Conservation (phyloP, 192 early-diverging fungal genomes). For the Coemansia sp. region DNA sequence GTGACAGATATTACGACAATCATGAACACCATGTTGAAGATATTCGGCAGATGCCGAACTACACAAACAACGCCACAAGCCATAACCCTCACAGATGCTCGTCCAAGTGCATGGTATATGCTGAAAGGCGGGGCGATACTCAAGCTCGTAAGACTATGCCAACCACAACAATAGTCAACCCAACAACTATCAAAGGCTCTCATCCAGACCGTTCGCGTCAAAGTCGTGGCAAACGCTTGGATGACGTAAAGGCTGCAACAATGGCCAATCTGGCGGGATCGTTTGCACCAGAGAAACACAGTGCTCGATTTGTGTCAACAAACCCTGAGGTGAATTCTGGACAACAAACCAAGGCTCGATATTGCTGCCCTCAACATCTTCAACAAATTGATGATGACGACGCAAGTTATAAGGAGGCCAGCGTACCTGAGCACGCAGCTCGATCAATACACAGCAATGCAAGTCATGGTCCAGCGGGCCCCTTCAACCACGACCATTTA, state of each 20-base stretch:
- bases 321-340: background rate
- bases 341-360: background rate
- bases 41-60: background rate
- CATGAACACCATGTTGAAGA: background rate
- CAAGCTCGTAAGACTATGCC: background rate
- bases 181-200: background rate
- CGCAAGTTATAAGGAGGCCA: background rate
- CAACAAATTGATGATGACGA: background rate
- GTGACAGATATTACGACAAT: background rate
- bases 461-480: background rate
- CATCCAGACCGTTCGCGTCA: background rate
- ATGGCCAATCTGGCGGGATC: background rate
- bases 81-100: background rate
- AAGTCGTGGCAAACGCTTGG: background rate
- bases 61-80: background rate
- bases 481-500: background rate
- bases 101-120: background rate
- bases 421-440: background rate
- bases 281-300: background rate
- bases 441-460: background rate
- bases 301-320: background rate
- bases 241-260: background rate
- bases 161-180: background rate
- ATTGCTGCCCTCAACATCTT: background rate
- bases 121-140: background rate